A percentile compares a stretch with the other conserved stretches of the same genome.
These are phyloP conservation scores for Sporothrix pseudoabietina DNA, from an alignment of 2,329 filamentous ascomycete genomes.

Conservation along the genomic window DNA sequence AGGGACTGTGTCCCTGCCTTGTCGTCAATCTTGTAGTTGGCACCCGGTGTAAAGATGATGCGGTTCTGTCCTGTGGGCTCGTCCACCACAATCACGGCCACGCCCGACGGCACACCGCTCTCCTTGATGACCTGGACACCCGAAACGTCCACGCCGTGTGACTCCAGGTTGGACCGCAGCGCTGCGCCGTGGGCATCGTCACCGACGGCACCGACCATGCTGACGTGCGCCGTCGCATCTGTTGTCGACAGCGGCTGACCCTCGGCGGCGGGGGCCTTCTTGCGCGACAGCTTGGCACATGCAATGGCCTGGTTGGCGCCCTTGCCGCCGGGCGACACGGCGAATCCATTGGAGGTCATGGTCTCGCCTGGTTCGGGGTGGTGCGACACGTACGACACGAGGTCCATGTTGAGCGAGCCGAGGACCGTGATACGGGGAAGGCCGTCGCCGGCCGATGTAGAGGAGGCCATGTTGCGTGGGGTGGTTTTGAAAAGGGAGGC, in stretches of 20 bases:
- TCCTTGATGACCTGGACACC: constrained; percentile 50
- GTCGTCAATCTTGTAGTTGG: constrained; percentile 59
- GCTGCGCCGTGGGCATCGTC: constrained; percentile 65
- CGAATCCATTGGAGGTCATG: constrained; percentile 75
- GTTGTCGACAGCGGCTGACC: constrained; percentile 35
- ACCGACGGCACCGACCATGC: constrained; percentile 76
- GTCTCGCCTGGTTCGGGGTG: constrained; percentile 86
- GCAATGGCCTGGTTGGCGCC: constrained; percentile 95
- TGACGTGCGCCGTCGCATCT: constrained; percentile 48
- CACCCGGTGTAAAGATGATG: constrained; percentile 72
- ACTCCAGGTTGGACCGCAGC: constrained; percentile 59
- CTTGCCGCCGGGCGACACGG: constrained; percentile 84
- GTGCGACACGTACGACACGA: constrained; percentile 83
- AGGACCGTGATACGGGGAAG: constrained; percentile 71
- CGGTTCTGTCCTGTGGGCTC: constrained; percentile 72
- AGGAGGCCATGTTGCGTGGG: not conserved
- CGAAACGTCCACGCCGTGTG: constrained; percentile 63
- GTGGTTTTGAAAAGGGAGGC: no score
- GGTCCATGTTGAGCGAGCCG: constrained; percentile 92
- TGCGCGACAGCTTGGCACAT: constrained; percentile 75
- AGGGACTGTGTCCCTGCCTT: constrained; percentile 42
- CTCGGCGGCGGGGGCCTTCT: constrained; percentile 43
- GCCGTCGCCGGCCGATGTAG: constrained; percentile 2
- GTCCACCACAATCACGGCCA: constrained; percentile 77
- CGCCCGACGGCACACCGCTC: constrained; percentile 62